Evolutionary conservation across 768 basidiomycete species (phyloP).

Genomic region (Lyophyllum atratum): DNA sequence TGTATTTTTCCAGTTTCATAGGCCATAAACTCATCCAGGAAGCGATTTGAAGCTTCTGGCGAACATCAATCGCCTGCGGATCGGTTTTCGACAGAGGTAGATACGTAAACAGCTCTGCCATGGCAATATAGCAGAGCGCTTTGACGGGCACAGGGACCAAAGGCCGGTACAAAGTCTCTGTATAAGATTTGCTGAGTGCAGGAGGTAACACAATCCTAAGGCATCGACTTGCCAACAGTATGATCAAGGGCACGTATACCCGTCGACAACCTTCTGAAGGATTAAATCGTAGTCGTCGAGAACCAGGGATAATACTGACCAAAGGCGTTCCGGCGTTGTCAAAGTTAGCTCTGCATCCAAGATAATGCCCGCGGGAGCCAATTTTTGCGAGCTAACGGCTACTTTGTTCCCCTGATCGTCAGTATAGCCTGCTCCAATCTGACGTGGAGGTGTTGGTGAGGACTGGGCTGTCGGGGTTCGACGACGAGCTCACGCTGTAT

Average conservation of each 20-base stretch:
- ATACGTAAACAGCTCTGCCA: constrained; percentile 74
- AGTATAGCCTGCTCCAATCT: constrained; percentile 73
- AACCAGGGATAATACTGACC: constrained; percentile 42
- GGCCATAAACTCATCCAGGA: constrained; percentile 86
- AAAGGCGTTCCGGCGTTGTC: constrained; percentile 71
- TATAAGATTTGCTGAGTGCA: neutral
- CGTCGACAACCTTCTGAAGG: constrained; percentile 63
- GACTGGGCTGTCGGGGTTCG: neutral
- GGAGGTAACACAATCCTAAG: neutral
- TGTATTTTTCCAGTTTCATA: constrained; percentile 53
- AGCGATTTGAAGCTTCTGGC: constrained; percentile 72
- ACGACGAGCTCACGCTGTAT: constrained; percentile 50
- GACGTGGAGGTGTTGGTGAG: neutral
- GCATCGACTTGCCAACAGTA: constrained; percentile 55
- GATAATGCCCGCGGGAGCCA: constrained; percentile 74
- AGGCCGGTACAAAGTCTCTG: constrained; percentile 68
- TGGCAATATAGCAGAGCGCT: constrained; percentile 62
- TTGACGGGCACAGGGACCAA: constrained; percentile 59
- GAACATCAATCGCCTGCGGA: constrained; percentile 53
- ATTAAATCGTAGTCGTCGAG: constrained; percentile 5
- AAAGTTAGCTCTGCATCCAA: constrained; percentile 77
- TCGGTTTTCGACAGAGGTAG: constrained; percentile 65
- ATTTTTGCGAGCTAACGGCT: constrained; percentile 51
- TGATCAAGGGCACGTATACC: constrained; percentile 82
- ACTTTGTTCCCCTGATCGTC: constrained; percentile 70